A percentile compares a stretch with the other conserved stretches of the same genome.
Conservation (phyloP, 2,329 filamentous ascomycete species). For the Neofusicoccum sp. region DNA sequence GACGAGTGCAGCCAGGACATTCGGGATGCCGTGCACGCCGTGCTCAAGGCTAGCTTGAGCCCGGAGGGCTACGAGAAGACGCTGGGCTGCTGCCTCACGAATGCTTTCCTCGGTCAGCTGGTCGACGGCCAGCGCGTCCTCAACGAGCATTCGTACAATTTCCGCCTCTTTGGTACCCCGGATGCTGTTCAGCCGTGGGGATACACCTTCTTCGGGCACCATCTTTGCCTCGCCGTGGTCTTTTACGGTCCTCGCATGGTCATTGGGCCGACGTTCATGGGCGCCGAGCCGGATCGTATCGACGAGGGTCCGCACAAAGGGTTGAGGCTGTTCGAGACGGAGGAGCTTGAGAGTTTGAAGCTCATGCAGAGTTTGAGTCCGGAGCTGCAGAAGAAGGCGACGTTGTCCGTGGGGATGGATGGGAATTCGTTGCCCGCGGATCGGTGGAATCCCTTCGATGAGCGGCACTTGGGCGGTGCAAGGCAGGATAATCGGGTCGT, state of each 20-base stretch:
- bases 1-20: slow-evolving; percentile 10
- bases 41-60: slow-evolving; percentile 64
- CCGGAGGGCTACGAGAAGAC: slow-evolving; percentile 74
- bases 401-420: slow-evolving; percentile 46
- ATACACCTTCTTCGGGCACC: slow-evolving; percentile 76
- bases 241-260: slow-evolving; percentile 67
- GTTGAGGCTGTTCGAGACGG: slow-evolving; percentile 65
- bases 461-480: slow-evolving; percentile 76
- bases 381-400: slow-evolving; percentile 53
- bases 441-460: slow-evolving; percentile 80
- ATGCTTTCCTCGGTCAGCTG: slow-evolving; percentile 73
- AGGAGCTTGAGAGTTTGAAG: slow-evolving; percentile 65
- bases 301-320: slow-evolving; percentile 65
- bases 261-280: slow-evolving; percentile 75
- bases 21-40: slow-evolving; percentile 40
- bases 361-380: slow-evolving; percentile 67
- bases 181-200: slow-evolving; percentile 61
- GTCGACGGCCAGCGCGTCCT: slow-evolving; percentile 64
- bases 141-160: slow-evolving; percentile 78
- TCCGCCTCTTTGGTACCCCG: slow-evolving; percentile 66
- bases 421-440: slow-evolving; percentile 47
- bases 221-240: slow-evolving; percentile 73
- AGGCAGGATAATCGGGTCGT: slow-evolving; percentile 78
- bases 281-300: slow-evolving; percentile 77
- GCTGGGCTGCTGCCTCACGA: slow-evolving; percentile 53